Evolutionary conservation across 345 rosid genomes (phyloP), one percentile per base, ranked within the genome.

Genomic region (Gossypium longicalyx): DNA sequence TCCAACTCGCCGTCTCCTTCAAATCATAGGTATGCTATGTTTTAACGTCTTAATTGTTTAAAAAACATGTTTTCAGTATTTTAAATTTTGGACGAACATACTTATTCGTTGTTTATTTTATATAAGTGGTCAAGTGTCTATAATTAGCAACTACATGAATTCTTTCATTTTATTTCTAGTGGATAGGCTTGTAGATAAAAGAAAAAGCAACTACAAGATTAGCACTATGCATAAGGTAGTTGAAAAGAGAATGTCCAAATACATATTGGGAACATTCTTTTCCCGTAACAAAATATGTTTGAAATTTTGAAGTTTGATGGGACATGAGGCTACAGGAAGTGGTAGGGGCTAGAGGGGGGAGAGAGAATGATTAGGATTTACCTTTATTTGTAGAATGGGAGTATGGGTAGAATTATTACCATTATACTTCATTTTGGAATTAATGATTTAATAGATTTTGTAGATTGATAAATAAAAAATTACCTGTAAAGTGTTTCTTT

Each of bases 1-100:
- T 77, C 84, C 92, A 27, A 87, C 94, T 51, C 86, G 49, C 22
- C 87, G 94, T 60, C 93, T 91, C 80, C 90, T 95, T 62, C 96
- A 89, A 83, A 91, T 95, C 81, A 88, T 89, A 78, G 98, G 99
- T 95, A 87, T 73, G 89, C 68, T 76, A 66, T 73, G 51, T 23
- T 51, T n/a, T 51, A 2, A 20, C 23, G 23, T 29, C 52, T 72
- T 2, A n/a, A 8, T 54, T 65, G 22, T 67, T 54, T 27, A 12
- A n/a, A 71, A 67, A n/a, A 49, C 43, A 52, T 13, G 72, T n/a
- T 48, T 68, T 49, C 3, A 2, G 2, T 68, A 16, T 27, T 69
- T 27, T 69, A 0, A 9, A 34, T 9, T 69, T 27, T 69, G 73
- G 25, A 27, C 7, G n/a, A 67, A 5, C 47, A 67, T 45, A 45